Percentiles rank a stretch among this genome's conserved stretches.
Evolutionary conservation across 768 basidiomycete genomes (phyloP).

Genomic region (Suillus discolor): DNA sequence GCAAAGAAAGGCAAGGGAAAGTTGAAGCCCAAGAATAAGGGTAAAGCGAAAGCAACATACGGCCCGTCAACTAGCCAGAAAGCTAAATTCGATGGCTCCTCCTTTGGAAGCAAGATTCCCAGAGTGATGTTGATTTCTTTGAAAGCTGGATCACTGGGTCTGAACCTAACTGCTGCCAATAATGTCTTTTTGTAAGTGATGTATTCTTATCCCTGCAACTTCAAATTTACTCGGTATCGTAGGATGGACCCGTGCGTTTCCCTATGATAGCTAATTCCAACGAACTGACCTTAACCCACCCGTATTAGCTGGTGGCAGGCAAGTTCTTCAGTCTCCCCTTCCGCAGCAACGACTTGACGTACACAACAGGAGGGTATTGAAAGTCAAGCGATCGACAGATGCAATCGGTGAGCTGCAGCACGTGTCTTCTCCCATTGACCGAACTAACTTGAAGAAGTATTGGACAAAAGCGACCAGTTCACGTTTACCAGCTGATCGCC

Average conservation of each 20-base stretch:
- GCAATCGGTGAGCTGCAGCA: constrained; percentile 57
- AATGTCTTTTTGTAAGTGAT: constrained; percentile 75
- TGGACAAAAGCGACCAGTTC: constrained; percentile 81
- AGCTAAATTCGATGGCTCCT: constrained; percentile 21
- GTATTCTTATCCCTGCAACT: neutral
- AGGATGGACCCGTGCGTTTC: constrained; percentile 82
- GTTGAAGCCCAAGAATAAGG: constrained; percentile 43
- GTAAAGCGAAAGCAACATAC: constrained; percentile 37
- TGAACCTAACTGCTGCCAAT: constrained; percentile 89
- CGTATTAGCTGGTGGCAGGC: constrained; percentile 76
- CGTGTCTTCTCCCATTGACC: constrained; percentile 6
- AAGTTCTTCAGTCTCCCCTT: constrained; percentile 14
- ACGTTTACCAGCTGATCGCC: constrained; percentile 88
- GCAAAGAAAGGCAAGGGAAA: constrained; percentile 34
- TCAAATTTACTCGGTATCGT: constrained; percentile 14
- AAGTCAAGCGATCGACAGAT: constrained; percentile 80
- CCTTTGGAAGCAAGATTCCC: constrained; percentile 51
- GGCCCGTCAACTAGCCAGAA: constrained; percentile 13
- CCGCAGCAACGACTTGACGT: constrained; percentile 14
- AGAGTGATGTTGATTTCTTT: constrained; percentile 86
- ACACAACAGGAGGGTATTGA: constrained; percentile 71
- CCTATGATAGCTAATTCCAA: constrained; percentile 10
- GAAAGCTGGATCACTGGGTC: constrained; percentile 83
- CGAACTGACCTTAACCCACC: constrained; percentile 6
- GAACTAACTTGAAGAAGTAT: constrained; percentile 43